These are phyloP conservation scores for Antarctomyces pellizariae DNA, from an alignment of 495 filamentous ascomycete species.

Conservation along the genomic window DNA sequence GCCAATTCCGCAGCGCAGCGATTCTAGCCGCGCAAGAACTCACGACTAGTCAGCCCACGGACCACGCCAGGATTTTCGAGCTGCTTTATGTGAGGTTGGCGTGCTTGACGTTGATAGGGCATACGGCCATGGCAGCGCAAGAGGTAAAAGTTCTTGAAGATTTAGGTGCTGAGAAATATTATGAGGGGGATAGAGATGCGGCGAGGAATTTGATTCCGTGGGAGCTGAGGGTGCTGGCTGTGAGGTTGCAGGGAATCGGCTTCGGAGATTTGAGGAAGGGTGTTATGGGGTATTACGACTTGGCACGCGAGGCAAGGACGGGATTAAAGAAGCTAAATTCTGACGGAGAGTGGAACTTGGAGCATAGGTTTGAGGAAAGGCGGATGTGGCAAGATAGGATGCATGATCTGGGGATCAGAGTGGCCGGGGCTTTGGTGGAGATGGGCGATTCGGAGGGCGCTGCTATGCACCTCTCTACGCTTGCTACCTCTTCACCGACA, in stretches of 20 bases:
- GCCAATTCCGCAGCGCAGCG: slow-evolving; percentile 51
- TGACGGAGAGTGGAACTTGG: slow-evolving; percentile 13
- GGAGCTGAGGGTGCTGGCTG: slow-evolving; percentile 59
- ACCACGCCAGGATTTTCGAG: slow-evolving; percentile 41
- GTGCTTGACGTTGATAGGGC: slow-evolving; percentile 53
- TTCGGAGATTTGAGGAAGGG: slow-evolving; percentile 63
- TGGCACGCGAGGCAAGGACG: slow-evolving; percentile 49
- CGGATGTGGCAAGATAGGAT: slow-evolving; percentile 45
- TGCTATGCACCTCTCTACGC: slow-evolving; percentile 32
- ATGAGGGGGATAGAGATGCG: slow-evolving; percentile 23
- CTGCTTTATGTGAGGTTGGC: slow-evolving; percentile 65
- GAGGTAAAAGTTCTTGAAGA: slow-evolving; percentile 73
- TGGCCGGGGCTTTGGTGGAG: slow-evolving; percentile 63
- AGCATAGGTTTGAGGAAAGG: slow-evolving; percentile 22
- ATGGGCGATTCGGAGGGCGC: slow-evolving; percentile 76
- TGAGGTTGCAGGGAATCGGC: slow-evolving; percentile 63
- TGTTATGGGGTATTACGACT: slow-evolving; percentile 74
- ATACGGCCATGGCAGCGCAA: slow-evolving; percentile 48
- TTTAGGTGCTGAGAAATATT: slow-evolving; percentile 45
- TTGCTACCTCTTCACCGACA: slow-evolving; percentile 15
- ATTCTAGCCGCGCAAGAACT: slow-evolving; percentile 49
- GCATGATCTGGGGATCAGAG: slow-evolving; percentile 49
- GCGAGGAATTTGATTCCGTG: slow-evolving; percentile 50
- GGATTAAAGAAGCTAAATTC: slow-evolving; percentile 20
- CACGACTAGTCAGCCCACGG: slow-evolving; percentile 17